Evolutionary conservation across 1,284 basidiomycete genomes (phyloP).

Genomic region (Leccinum insolens): DNA sequence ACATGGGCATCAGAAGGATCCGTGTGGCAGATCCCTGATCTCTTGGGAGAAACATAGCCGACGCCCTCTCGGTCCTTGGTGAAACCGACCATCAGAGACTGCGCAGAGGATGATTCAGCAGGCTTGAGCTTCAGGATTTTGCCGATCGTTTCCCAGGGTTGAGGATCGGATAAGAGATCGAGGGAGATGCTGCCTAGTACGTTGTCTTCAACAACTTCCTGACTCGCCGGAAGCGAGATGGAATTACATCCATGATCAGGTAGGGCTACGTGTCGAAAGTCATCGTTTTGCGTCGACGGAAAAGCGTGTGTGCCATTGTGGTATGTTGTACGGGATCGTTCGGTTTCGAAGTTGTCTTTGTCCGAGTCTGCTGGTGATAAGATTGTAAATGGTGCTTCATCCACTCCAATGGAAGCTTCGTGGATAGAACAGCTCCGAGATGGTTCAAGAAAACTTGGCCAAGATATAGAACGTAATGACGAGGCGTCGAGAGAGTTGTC

Average conservation of each 20-base stretch:
- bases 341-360: neutral
- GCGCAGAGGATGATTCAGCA: neutral
- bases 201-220: neutral
- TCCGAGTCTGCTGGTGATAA: neutral
- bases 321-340: neutral
- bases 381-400: slow-evolving; percentile 2
- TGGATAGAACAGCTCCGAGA: neutral
- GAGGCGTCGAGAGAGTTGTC: neutral
- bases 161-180: slow-evolving; percentile 33
- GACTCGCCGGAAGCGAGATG: neutral
- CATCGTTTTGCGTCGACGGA: neutral
- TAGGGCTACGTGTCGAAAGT: neutral
- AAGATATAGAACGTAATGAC: neutral
- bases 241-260: neutral
- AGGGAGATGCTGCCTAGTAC: slow-evolving; percentile 9
- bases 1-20: neutral
- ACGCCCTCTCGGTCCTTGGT: slow-evolving; percentile 33
- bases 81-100: slow-evolving; percentile 16
- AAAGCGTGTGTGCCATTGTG: neutral
- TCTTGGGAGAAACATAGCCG: slow-evolving; percentile 19
- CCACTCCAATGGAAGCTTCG: neutral
- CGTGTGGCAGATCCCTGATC: neutral
- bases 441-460: neutral
- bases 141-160: slow-evolving; percentile 34
- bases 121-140: slow-evolving; percentile 25